Percentiles rank a stretch among this genome's conserved stretches.
Conservation (phyloP, 2,329 filamentous ascomycete genomes). For the Escovopsis weberi region DNA sequence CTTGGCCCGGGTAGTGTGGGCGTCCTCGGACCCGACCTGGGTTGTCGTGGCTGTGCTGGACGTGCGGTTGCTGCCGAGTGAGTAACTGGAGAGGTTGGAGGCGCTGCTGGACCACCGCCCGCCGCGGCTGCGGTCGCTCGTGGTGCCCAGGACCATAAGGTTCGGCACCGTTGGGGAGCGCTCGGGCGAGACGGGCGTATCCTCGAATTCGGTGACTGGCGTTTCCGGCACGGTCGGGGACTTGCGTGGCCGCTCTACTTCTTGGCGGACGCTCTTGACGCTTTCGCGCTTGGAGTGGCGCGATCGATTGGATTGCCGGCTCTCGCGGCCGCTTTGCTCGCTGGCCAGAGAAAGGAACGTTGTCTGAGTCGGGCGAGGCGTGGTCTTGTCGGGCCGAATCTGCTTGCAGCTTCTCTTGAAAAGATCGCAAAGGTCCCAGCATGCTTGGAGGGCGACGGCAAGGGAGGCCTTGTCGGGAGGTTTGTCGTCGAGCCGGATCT, state of each 20-base stretch:
- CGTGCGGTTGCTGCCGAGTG: conserved; percentile 50
- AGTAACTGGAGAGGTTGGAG: conserved; percentile 66
- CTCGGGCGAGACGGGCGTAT: conserved; percentile 70
- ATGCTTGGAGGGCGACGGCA: conserved; percentile 78
- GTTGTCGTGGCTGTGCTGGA: conserved; percentile 61
- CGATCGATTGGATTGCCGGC: conserved; percentile 35
- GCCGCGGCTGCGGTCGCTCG: conserved; percentile 40
- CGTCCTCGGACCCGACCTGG: conserved; percentile 49
- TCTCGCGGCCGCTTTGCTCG: conserved; percentile 34
- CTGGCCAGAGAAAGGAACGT: conserved; percentile 47
- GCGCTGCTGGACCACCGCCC: conserved; percentile 72
- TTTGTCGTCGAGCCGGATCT: conserved; percentile 62
- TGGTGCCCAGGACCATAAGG: conserved; percentile 71
- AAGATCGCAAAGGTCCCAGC: conserved; percentile 88
- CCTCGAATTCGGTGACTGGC: conserved; percentile 88
- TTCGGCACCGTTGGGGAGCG: conserved; percentile 65
- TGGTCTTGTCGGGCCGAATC: conserved; percentile 70
- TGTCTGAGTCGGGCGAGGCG: conserved; percentile 66
- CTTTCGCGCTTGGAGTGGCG: conserved; percentile 38
- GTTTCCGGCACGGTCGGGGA: conserved; percentile 58
- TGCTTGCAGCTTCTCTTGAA: conserved; percentile 89
- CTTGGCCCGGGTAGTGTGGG: conserved; percentile 64
- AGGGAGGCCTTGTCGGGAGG: conserved; percentile 69
- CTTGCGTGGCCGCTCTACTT: conserved; percentile 31
- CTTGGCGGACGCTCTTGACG: conserved; percentile 28